These are phyloP conservation scores for Peniophora sp. DNA, from an alignment of 1,284 basidiomycete species.

Conservation along the genomic window DNA sequence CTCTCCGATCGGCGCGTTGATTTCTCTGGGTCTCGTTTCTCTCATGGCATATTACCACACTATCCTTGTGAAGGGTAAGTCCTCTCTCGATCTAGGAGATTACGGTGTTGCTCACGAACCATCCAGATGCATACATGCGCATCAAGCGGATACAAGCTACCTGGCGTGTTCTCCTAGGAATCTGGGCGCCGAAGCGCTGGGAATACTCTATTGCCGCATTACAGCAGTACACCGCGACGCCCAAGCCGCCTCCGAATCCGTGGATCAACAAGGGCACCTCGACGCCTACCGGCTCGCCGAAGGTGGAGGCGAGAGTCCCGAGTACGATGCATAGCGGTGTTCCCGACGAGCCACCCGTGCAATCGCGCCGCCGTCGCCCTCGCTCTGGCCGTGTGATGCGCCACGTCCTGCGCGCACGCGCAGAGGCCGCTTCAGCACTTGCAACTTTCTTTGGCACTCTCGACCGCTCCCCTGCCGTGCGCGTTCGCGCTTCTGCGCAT, in stretches of 20 bases:
- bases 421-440: slow-evolving; percentile 70
- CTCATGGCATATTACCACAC: slow-evolving; percentile 78
- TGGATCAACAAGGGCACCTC: slow-evolving; percentile 42
- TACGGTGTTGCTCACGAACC: slow-evolving; percentile 17
- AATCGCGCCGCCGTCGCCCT: slow-evolving; percentile 41
- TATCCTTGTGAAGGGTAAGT: slow-evolving; percentile 63
- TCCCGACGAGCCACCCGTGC: slow-evolving; percentile 31
- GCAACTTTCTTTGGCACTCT: slow-evolving; percentile 65
- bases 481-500: slow-evolving; percentile 50
- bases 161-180: slow-evolving; percentile 68
- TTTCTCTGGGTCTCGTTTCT: slow-evolving; percentile 42
- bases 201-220: slow-evolving; percentile 68
- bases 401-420: slow-evolving; percentile 76
- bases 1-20: slow-evolving; percentile 42
- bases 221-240: slow-evolving; percentile 66
- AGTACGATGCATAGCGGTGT: slow-evolving; percentile 2
- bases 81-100: slow-evolving; percentile 7
- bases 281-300: too few relatives aligned
- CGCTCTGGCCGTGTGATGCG: slow-evolving; percentile 78
- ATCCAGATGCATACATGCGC: slow-evolving; percentile 70
- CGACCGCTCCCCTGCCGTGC: slow-evolving; percentile 37
- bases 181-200: slow-evolving; percentile 80
- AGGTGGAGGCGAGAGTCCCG: too few relatives aligned
- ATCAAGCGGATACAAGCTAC: slow-evolving; percentile 78
- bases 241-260: slow-evolving; percentile 54